Base-by-base conservation (phyloP, 2,329 filamentous ascomycete genomes). In the Monosporascus sp. region DNA sequence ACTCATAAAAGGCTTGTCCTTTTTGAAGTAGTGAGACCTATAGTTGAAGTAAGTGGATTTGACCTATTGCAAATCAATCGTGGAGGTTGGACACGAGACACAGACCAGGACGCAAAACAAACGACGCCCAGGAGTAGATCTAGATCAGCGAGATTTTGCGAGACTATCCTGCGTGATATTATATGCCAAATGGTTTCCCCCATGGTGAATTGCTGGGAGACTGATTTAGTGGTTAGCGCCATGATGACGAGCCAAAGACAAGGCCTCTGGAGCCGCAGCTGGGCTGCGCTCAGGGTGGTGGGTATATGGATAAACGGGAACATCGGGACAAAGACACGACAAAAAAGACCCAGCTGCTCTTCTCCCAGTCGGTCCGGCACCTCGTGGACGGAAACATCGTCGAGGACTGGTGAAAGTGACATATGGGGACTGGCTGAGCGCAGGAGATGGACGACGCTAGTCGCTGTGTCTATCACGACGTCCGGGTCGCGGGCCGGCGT, bases 1-100 rank as follows among this genome's bases (percentile, higher is more conserved):
- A 25, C 43, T 54, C 60, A 62, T 62, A 37, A 63, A 63, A 2
- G 62, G 64, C 24, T 58, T 63, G 24, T 65, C 52, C 24, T 50
- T 48, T 50, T 57, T 59, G 51, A 54, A 52, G 17, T 61, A 57
- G 14, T 60, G 59, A 45, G 57, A 60, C 49, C 54, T 60, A 5
- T n/a, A 24, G 24, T 24, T 24, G 24, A 24, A 5, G 24, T 24
- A 24, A 24, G 24, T 24, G 24, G 24, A 5, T 24, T 24, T 24
- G 24, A 24, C 5, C 24, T 24, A 24, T 24, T 24, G 24, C 24
- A 24, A 5, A 24, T 24, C 24, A 24, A 24, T 24, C 24, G 24
- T 36, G 20, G 39, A 45, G 20, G 57, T 48, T 7, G n/a, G 47
- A 53, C 39, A 55, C 18, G 17, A n/a, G 35, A 51, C n/a, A 61